Conservation (phyloP, 257 asterid genomes). For the Ilex aquifolium region DNA sequence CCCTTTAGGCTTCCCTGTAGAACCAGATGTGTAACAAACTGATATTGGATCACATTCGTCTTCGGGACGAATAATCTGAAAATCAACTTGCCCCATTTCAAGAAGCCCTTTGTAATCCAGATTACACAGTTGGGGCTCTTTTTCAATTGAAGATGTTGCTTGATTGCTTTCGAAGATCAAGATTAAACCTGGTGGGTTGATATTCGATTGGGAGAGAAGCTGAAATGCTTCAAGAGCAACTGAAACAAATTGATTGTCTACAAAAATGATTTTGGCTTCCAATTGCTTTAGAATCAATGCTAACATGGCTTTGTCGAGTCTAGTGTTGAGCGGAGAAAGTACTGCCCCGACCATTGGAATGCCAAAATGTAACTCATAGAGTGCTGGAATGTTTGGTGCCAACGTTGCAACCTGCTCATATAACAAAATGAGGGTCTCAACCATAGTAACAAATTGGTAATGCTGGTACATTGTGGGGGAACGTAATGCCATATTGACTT, state of each 20-base stretch:
- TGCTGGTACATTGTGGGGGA: too few relatives aligned
- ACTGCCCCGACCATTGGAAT: constrained; percentile 73
- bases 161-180: constrained; percentile 26
- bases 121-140: neutral
- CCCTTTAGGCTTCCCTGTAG: constrained; percentile 75
- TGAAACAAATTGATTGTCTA: constrained; percentile 34
- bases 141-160: neutral
- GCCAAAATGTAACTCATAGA: constrained; percentile 59
- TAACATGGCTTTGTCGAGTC: constrained; percentile 36
- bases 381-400: constrained; percentile 65
- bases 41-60: constrained; percentile 67
- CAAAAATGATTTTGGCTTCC: constrained; percentile 47
- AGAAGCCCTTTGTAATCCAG: constrained; percentile 39
- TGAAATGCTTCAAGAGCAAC: constrained; percentile 34
- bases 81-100: constrained; percentile 30
- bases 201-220: constrained; percentile 20
- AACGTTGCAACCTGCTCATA: constrained; percentile 45
- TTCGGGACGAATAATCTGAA: constrained; percentile 39
- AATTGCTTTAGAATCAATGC: constrained; percentile 37
- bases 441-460: too few relatives aligned
- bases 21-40: constrained; percentile 70
- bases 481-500: too few relatives aligned
- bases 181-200: constrained; percentile 27
- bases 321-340: constrained; percentile 47
- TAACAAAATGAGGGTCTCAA: neutral